Conservation (phyloP, 2,329 filamentous ascomycete species). For the Arachnomyces sp. region DNA sequence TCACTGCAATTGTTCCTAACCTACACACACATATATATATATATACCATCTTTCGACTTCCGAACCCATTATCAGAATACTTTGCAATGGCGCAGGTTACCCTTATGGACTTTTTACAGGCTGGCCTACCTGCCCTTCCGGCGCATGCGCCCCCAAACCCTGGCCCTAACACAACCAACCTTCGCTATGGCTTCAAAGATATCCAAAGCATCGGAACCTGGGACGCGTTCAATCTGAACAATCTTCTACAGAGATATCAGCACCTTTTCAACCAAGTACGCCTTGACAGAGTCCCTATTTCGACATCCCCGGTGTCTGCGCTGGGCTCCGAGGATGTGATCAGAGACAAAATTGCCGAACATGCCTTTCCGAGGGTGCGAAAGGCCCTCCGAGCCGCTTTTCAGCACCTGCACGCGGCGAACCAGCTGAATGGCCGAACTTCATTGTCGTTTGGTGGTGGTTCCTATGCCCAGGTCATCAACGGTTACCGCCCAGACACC, state of each 20-base stretch:
- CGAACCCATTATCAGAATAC: too few relatives aligned
- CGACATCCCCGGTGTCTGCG: neutral
- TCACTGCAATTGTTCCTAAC: too few relatives aligned
- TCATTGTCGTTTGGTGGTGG: slow-evolving; percentile 2
- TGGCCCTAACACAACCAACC: neutral
- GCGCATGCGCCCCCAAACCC: neutral
- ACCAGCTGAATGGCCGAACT: slow-evolving; percentile 1
- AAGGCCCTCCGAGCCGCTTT: slow-evolving; percentile 1
- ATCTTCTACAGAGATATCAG: neutral
- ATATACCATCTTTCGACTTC: too few relatives aligned
- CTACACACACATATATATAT: too few relatives aligned
- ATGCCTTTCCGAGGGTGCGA: too few relatives aligned
- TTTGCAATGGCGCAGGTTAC: too few relatives aligned
- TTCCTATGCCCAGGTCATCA: neutral
- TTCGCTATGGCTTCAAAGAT: neutral
- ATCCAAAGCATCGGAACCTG: neutral
- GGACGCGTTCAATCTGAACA: slow-evolving; percentile 1
- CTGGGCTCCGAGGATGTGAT: too few relatives aligned
- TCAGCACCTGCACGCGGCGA: neutral
- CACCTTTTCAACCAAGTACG: neutral
- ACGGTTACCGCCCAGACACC: slow-evolving; percentile 1
- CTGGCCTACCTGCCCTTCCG: neutral
- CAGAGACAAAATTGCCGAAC: too few relatives aligned
- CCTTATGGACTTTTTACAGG: slow-evolving; percentile 1
- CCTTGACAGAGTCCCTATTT: neutral